Conservation (phyloP, 2,329 filamentous ascomycete genomes). For the Paradendryphiella salina region DNA sequence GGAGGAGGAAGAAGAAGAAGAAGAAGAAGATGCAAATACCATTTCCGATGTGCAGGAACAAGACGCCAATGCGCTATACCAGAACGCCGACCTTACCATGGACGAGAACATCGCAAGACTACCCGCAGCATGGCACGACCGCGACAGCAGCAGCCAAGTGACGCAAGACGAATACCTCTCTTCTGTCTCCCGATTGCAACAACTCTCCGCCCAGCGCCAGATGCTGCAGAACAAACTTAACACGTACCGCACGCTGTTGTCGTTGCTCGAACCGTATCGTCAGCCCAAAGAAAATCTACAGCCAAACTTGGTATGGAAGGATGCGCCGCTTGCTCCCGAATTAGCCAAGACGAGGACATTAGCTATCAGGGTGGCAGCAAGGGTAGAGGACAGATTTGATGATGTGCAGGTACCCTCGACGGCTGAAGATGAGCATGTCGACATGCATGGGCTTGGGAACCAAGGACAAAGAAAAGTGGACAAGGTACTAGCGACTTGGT, state of each 20-base stretch:
- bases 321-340: constrained; percentile 67
- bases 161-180: constrained; percentile 41
- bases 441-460: constrained; percentile 24
- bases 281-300: constrained; percentile 57
- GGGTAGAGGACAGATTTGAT: constrained; percentile 38
- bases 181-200: constrained; percentile 52
- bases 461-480: constrained; percentile 31
- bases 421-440: constrained; percentile 28
- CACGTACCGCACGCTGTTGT: constrained; percentile 55
- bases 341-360: constrained; percentile 68
- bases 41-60: constrained; percentile 48
- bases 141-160: constrained; percentile 16
- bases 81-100: constrained; percentile 38
- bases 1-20: too few species aligned
- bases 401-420: constrained; percentile 36
- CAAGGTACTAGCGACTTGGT: constrained; percentile 34
- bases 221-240: constrained; percentile 53
- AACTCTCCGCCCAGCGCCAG: constrained; percentile 56
- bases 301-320: constrained; percentile 67
- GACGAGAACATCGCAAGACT: constrained; percentile 43
- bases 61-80: constrained; percentile 41
- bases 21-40: constrained; percentile 20
- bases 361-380: constrained; percentile 44
- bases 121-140: constrained; percentile 24
- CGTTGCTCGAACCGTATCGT: constrained; percentile 58